Percentiles rank a stretch among this genome's conserved stretches.
phyloP scores from a whole-genome alignment of 257 asterid species.

The Anisodus tanguticus region DNA sequence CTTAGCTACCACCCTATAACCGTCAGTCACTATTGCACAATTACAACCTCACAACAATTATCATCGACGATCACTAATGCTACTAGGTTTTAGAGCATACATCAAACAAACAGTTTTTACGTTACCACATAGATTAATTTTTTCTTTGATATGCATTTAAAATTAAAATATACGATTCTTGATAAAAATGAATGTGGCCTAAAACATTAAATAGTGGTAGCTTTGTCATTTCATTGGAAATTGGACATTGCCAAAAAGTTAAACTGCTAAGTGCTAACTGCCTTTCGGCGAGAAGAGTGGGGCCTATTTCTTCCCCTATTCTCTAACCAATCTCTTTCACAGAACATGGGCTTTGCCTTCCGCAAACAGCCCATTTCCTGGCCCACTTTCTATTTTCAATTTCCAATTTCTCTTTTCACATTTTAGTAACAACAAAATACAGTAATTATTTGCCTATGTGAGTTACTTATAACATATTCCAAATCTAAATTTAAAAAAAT shows the following conservation, averaged over 20 bases:
- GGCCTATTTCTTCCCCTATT: background rate
- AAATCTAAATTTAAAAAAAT: no score
- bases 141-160: background rate
- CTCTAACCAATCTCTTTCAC: background rate
- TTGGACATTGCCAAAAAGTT: background rate
- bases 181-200: background rate
- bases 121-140: background rate
- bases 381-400: slow-evolving; percentile 11
- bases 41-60: background rate
- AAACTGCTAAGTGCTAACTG: background rate
- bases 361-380: background rate
- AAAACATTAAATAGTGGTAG: background rate
- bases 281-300: slow-evolving; percentile 25
- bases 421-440: no score
- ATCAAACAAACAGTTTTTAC: background rate
- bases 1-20: no score
- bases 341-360: slow-evolving; percentile 29
- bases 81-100: background rate
- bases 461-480: background rate
- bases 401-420: background rate
- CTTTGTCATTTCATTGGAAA: background rate
- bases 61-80: no score
- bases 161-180: background rate
- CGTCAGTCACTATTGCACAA: no score
- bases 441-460: no score